A percentile compares a stretch with the other conserved stretches of the same genome.
Conservation (phyloP, 2,329 filamentous ascomycete genomes). For the Amauroascus verrucosus region DNA sequence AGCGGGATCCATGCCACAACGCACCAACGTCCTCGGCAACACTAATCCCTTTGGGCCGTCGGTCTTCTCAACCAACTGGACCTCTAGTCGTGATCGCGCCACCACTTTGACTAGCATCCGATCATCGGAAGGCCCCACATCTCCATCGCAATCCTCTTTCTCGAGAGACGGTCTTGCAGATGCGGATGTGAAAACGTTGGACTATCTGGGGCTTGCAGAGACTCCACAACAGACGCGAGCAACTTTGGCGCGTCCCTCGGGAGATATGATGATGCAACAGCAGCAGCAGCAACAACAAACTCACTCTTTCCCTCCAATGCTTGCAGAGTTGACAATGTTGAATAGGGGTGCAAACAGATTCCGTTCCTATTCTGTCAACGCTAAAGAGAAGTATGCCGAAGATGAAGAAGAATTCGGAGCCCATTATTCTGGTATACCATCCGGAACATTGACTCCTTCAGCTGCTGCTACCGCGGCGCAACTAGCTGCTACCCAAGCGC, state of each 20-base stretch:
- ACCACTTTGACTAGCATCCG: slow-evolving; percentile 84
- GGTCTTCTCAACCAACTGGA: slow-evolving; percentile 81
- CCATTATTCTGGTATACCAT: slow-evolving; percentile 47
- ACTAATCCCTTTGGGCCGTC: slow-evolving; percentile 71
- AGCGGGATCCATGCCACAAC: slow-evolving; percentile 89
- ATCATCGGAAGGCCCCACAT: slow-evolving; percentile 77
- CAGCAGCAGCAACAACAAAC: slow-evolving; percentile 43
- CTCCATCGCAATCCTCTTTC: slow-evolving; percentile 75
- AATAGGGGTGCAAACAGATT: slow-evolving; percentile 75
- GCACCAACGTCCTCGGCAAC: slow-evolving; percentile 55
- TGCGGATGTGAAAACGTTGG: slow-evolving; percentile 81
- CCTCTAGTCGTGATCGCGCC: slow-evolving; percentile 66
- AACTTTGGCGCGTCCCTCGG: slow-evolving; percentile 54
- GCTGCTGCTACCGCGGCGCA: slow-evolving; percentile 49
- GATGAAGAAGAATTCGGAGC: slow-evolving; percentile 67
- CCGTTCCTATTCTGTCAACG: slow-evolving; percentile 96
- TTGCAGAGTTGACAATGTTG: slow-evolving; percentile 65
- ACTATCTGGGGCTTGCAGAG: slow-evolving; percentile 90
- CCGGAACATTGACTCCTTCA: slow-evolving; percentile 50
- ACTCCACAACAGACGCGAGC: slow-evolving; percentile 73
- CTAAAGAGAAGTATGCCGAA: slow-evolving; percentile 92
- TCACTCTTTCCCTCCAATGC: slow-evolving; percentile 49
- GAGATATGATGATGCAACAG: slow-evolving; percentile 37
- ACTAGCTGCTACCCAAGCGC: slow-evolving; percentile 50
- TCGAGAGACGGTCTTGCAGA: slow-evolving; percentile 77